phyloP scores from a whole-genome alignment of 1,139 yeast species.

The Yamadazyma buinensis region DNA sequence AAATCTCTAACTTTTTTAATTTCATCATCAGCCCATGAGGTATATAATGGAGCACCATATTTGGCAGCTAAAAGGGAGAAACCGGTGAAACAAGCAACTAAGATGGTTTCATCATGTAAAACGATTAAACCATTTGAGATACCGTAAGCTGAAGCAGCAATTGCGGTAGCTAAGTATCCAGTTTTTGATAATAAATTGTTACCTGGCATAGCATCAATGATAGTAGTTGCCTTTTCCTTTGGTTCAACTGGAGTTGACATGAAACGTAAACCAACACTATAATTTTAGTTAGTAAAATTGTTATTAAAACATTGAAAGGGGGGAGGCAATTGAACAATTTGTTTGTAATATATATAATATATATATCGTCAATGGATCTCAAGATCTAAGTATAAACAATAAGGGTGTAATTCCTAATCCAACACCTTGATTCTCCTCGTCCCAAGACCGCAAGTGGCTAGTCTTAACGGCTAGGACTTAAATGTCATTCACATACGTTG shows the following conservation, averaged over 20 bases:
- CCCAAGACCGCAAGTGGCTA: too few species aligned
- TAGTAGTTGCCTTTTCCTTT: slow-evolving; percentile 84
- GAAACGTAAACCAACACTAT: slow-evolving; percentile 59
- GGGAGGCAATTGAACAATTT: too few species aligned
- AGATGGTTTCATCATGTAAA: slow-evolving; percentile 89
- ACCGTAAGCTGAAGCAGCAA: slow-evolving; percentile 93
- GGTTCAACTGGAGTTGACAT: slow-evolving; percentile 74
- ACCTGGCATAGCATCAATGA: slow-evolving; percentile 93
- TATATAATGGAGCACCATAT: slow-evolving; percentile 90
- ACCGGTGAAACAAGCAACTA: slow-evolving; percentile 75
- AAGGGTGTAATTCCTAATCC: too few species aligned
- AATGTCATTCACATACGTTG: slow-evolving; percentile 35
- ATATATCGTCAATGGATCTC: too few species aligned
- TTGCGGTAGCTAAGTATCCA: slow-evolving; percentile 89
- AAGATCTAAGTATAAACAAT: too few species aligned
- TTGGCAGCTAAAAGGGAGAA: slow-evolving; percentile 76
- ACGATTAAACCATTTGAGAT: slow-evolving; percentile 90
- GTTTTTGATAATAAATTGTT: slow-evolving; percentile 85
- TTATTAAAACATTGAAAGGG: too few species aligned
- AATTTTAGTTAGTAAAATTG: slow-evolving; percentile 2
- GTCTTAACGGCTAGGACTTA: too few species aligned
- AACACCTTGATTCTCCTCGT: too few species aligned
- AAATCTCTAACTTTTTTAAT: slow-evolving; percentile 76
- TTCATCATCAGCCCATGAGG: slow-evolving; percentile 93
- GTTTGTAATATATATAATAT: too few species aligned